phyloP scores from a whole-genome alignment of 2,329 filamentous ascomycete genomes.

The Penicillium sp. region DNA sequence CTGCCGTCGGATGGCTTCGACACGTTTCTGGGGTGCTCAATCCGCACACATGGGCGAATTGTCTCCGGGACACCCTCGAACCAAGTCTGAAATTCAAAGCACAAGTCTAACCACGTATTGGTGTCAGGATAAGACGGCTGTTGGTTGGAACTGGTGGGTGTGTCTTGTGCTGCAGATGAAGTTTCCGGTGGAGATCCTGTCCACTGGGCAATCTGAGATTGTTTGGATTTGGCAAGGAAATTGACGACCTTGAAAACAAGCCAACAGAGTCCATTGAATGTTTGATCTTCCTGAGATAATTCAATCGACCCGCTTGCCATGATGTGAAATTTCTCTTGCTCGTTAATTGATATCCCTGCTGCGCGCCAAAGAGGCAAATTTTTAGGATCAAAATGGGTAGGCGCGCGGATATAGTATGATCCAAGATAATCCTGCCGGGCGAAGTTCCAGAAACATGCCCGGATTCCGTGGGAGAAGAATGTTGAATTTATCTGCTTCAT shows the following conservation, averaged over 20 bases:
- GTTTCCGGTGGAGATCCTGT: conserved; percentile 35
- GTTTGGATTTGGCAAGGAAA: conserved; percentile 62
- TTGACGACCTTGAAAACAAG: conserved; percentile 66
- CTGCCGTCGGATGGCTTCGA: conserved; percentile 38
- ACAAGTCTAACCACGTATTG: conserved; percentile 58
- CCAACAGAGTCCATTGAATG: conserved; percentile 65
- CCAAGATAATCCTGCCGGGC: conserved; percentile 64
- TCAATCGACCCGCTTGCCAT: conserved; percentile 31
- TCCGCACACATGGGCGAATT: conserved; percentile 58
- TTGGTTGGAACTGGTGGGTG: conserved; percentile 25
- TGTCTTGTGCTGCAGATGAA: conserved; percentile 39
- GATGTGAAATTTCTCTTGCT: conserved; percentile 49
- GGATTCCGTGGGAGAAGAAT: conserved; percentile 54
- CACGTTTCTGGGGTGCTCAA: conserved; percentile 44
- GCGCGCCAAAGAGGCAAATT: conserved; percentile 64
- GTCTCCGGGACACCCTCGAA: conserved; percentile 60
- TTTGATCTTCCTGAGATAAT: conserved; percentile 63
- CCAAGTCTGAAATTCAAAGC: conserved; percentile 61
- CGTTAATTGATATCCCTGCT: conserved; percentile 60
- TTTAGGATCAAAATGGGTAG: conserved; percentile 61
- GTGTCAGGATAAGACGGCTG: conserved; percentile 51
- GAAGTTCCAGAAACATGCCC: conserved; percentile 67
- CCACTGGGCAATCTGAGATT: conserved; percentile 47
- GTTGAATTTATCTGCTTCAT: conserved; percentile 21
- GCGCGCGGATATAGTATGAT: conserved; percentile 62